Evolutionary conservation across 2,329 filamentous ascomycete species (phyloP).

Genomic region (Alternaria postmessia): DNA sequence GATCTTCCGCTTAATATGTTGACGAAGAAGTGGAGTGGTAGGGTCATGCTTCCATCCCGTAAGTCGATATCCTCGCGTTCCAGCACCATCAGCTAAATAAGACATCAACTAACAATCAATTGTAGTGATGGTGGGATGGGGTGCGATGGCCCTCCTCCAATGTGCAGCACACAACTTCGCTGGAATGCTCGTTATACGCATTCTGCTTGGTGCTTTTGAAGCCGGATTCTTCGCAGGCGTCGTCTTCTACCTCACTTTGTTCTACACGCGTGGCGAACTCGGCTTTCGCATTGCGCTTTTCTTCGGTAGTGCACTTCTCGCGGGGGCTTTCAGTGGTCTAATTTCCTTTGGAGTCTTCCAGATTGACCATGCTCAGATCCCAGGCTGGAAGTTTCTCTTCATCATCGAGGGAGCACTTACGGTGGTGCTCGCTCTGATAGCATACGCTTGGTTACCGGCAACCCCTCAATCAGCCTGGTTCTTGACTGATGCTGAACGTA

Average conservation of each 20-base stretch:
- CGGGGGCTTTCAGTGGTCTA: constrained; percentile 53
- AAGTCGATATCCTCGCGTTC: constrained; percentile 17
- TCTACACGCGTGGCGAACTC: constrained; percentile 44
- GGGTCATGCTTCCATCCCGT: constrained; percentile 50
- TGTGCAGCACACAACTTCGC: constrained; percentile 60
- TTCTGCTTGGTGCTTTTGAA: constrained; percentile 60
- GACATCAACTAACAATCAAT: not conserved
- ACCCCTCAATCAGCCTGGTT: constrained; percentile 50
- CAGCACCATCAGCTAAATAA: not conserved
- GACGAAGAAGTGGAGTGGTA: constrained; percentile 58
- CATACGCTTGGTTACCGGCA: constrained; percentile 49
- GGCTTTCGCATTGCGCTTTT: constrained; percentile 57
- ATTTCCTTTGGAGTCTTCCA: constrained; percentile 58
- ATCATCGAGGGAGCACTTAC: constrained; percentile 53
- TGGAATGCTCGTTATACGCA: constrained; percentile 56
- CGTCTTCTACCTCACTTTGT: constrained; percentile 61
- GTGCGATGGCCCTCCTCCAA: constrained; percentile 58
- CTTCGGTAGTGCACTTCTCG: constrained; percentile 54
- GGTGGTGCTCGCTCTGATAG: constrained; percentile 39
- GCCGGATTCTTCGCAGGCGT: constrained; percentile 63
- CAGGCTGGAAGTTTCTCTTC: constrained; percentile 58
- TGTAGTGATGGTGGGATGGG: constrained; percentile 59
- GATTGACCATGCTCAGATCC: constrained; percentile 56
- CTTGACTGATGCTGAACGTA: constrained; percentile 45
- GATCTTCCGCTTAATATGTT: constrained; percentile 61